Evolutionary conservation across 768 basidiomycete genomes (phyloP).

Genomic region (Pleurotus sapidus): DNA sequence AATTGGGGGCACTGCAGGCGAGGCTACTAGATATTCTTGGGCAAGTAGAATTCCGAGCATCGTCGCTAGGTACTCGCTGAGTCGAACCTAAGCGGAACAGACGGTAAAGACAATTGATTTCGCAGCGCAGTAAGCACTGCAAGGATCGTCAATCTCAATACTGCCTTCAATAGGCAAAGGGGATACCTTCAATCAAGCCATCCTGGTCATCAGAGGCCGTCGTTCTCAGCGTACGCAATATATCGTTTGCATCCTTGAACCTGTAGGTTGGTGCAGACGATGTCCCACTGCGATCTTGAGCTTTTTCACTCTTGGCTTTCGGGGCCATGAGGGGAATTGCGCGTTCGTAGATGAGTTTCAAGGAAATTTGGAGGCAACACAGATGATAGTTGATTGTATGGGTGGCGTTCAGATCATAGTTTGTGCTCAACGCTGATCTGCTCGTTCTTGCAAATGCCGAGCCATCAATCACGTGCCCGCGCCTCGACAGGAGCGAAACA

Average conservation of each 20-base stretch:
- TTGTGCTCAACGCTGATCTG: neutral
- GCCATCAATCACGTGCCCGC: neutral
- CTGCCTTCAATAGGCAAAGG: neutral
- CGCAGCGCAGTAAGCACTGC: conserved; percentile 51
- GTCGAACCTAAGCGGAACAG: conserved; percentile 45
- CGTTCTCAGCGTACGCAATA: neutral
- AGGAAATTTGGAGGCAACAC: too few relatives aligned
- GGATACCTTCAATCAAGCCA: conserved; percentile 37
- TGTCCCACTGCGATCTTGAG: neutral
- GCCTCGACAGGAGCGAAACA: neutral
- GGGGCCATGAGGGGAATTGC: neutral
- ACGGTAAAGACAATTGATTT: conserved; percentile 47
- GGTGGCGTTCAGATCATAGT: too few relatives aligned
- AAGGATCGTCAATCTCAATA: neutral
- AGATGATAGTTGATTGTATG: too few relatives aligned
- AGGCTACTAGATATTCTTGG: conserved; percentile 58
- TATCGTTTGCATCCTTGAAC: neutral
- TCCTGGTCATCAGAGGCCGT: conserved; percentile 4
- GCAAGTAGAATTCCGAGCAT: conserved; percentile 57
- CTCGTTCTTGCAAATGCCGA: neutral
- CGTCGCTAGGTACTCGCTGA: conserved; percentile 42
- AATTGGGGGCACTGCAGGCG: conserved; percentile 55
- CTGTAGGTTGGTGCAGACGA: neutral
- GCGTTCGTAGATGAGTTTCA: neutral
- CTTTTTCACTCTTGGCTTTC: neutral